phyloP scores from a whole-genome alignment of 140 eudicot species.

The Flaveria floridana region DNA sequence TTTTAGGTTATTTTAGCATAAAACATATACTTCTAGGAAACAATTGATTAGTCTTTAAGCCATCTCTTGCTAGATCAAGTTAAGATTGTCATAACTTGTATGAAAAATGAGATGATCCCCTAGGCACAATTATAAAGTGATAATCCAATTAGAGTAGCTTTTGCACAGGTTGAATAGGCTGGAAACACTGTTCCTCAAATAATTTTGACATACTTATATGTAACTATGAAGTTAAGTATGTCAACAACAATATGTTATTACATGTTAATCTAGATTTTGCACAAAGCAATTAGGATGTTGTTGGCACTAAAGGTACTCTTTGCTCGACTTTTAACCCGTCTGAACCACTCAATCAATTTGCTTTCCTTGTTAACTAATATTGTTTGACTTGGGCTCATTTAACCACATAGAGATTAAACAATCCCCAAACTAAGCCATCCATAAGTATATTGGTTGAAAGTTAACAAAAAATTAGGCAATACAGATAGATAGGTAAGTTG shows the following conservation, averaged over 20 bases:
- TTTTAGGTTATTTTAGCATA: background rate
- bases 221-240: background rate
- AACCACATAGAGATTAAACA: background rate
- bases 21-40: background rate
- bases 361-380: background rate
- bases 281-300: background rate
- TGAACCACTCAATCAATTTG: background rate
- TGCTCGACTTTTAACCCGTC: background rate
- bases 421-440: background rate
- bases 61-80: conserved; percentile 5
- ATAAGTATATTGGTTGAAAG: background rate
- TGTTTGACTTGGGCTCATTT: background rate
- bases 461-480: background rate
- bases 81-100: background rate
- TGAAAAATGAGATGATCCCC: background rate
- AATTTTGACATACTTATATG: background rate
- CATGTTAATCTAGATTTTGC: background rate
- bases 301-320: background rate
- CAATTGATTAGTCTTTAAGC: background rate
- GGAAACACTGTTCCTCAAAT: background rate
- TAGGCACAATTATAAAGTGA: background rate
- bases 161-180: background rate
- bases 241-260: background rate
- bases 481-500: background rate
- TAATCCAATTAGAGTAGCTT: background rate